A percentile compares a stretch with the other conserved stretches of the same genome.
phyloP scores from a whole-genome alignment of 2,329 filamentous ascomycete genomes.

The Fusarium irregulare region DNA sequence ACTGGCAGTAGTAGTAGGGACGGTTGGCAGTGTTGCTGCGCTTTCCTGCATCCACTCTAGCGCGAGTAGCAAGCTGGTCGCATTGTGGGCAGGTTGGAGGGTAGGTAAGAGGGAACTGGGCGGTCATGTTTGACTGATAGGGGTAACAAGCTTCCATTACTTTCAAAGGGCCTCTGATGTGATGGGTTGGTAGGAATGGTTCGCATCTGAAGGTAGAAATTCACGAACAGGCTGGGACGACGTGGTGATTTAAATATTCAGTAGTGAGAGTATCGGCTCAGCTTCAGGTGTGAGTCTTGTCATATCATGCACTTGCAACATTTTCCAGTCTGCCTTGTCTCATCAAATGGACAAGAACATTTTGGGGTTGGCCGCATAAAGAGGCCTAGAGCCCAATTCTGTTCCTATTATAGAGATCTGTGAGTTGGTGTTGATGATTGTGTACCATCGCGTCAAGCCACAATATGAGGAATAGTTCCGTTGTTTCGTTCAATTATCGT shows the following conservation, averaged over 20 bases:
- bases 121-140: not conserved
- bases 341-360: not conserved
- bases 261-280: not conserved
- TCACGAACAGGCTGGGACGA: not conserved
- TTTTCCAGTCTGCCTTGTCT: not conserved
- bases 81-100: not conserved
- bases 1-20: not conserved
- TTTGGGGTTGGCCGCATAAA: not conserved
- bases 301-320: not conserved
- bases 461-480: accelerated
- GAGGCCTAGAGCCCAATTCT: not conserved
- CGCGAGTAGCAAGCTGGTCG: not conserved
- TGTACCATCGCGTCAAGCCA: not conserved
- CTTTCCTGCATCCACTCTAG: not conserved
- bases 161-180: accelerated
- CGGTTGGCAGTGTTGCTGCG: not conserved
- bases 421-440: not conserved
- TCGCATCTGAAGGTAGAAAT: not conserved
- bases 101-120: not conserved
- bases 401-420: not conserved
- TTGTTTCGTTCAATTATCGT: not conserved
- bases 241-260: not conserved
- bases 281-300: not conserved
- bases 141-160: not conserved
- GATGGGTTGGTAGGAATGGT: accelerated